Evolutionary conservation across 164 flowering plant species (phyloP).

Genomic region (Nymphaea colorata): DNA sequence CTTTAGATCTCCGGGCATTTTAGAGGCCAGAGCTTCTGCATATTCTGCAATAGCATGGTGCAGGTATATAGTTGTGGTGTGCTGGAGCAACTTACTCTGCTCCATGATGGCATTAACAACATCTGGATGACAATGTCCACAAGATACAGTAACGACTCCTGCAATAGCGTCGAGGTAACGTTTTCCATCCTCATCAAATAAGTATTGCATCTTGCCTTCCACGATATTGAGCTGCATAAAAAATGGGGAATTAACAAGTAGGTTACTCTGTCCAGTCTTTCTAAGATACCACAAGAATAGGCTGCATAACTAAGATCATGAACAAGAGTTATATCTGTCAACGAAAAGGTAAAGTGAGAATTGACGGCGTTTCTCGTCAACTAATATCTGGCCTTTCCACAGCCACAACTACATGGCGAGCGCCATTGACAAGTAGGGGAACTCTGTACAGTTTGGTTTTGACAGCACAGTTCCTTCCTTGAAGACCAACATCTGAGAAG

Average conservation of each 20-base stretch:
- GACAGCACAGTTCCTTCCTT: neutral
- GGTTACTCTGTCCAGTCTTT: neutral
- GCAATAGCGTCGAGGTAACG: conserved; percentile 91
- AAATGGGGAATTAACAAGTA: neutral
- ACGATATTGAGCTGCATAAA: conserved; percentile 74
- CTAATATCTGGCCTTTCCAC: too few species aligned
- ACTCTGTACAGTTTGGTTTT: neutral
- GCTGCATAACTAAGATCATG: too few species aligned
- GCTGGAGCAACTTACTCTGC: conserved; percentile 91
- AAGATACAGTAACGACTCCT: conserved; percentile 88
- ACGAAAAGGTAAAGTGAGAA: too few species aligned
- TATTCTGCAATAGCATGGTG: conserved; percentile 93
- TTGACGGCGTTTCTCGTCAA: too few species aligned
- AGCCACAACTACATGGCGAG: too few species aligned
- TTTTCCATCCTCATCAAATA: conserved; percentile 81
- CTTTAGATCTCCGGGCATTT: conserved; percentile 97
- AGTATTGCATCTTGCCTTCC: conserved; percentile 94
- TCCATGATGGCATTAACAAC: conserved; percentile 63
- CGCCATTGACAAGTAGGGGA: too few species aligned
- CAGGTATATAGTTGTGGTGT: conserved; percentile 87
- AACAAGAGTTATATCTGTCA: neutral
- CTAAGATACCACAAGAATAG: too few species aligned
- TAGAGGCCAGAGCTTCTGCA: conserved; percentile 89
- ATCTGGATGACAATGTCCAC: conserved; percentile 97
- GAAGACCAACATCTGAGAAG: too few species aligned